These are phyloP conservation scores for Samsoniella hepiali DNA, from an alignment of 2,329 filamentous ascomycete genomes.

Conservation along the genomic window DNA sequence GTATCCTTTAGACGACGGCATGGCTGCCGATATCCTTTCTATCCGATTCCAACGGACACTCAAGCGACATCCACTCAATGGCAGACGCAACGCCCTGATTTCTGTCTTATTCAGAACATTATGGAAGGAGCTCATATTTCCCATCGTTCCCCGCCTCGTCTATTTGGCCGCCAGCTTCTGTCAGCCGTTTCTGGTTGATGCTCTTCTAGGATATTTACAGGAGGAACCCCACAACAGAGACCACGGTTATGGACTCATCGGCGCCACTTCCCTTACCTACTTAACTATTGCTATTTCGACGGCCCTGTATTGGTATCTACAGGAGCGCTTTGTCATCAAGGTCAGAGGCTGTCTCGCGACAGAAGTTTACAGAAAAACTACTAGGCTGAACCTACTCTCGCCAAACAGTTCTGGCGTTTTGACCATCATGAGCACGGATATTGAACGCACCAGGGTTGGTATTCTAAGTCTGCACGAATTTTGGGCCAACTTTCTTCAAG, in stretches of 20 bases:
- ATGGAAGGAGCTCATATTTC: conserved; percentile 27
- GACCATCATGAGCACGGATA: conserved; percentile 41
- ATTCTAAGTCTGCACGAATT: conserved; percentile 34
- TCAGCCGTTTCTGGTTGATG: conserved; percentile 35
- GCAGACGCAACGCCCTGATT: neutral
- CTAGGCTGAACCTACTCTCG: conserved; percentile 25
- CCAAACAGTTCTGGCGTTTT: conserved; percentile 33
- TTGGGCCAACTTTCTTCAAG: conserved; percentile 24
- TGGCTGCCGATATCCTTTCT: neutral
- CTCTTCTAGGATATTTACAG: conserved; percentile 28
- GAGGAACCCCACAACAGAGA: conserved; percentile 20
- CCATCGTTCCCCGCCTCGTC: conserved; percentile 31
- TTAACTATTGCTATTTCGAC: conserved; percentile 31
- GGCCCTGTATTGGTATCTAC: conserved; percentile 34
- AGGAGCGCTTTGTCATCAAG: conserved; percentile 28
- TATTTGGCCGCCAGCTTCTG: conserved; percentile 35
- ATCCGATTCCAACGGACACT: neutral
- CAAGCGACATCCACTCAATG: neutral
- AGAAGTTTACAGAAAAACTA: conserved; percentile 26
- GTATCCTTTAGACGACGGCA: neutral
- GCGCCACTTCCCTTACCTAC: conserved; percentile 33
- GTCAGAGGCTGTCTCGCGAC: conserved; percentile 25
- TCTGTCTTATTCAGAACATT: conserved; percentile 25
- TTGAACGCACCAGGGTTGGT: conserved; percentile 36
- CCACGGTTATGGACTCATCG: conserved; percentile 35